phyloP scores from a whole-genome alignment of 164 flowering plant species.

The Annona squamosa region DNA sequence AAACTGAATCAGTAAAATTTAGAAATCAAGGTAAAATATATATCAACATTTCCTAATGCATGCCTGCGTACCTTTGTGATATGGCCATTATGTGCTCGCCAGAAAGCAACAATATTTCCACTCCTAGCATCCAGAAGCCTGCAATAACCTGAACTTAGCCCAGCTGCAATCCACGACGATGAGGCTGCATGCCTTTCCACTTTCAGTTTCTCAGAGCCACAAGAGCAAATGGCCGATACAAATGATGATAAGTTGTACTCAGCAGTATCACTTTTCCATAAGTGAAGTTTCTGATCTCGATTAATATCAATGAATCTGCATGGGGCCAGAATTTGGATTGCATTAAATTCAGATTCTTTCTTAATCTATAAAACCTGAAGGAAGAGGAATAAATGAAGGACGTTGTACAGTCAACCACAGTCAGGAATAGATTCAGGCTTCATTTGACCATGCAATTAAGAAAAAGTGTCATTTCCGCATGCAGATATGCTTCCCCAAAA shows the following conservation, averaged over 20 bases:
- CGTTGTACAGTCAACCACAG: not conserved
- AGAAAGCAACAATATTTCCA: conserved; percentile 63
- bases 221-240: conserved; percentile 80
- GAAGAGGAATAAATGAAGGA: not conserved
- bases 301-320: conserved; percentile 77
- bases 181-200: conserved; percentile 30
- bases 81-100: conserved; percentile 96
- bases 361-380: not conserved
- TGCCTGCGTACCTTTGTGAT: conserved; percentile 62
- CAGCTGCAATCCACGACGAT: conserved; percentile 81
- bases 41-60: not conserved
- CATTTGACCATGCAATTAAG: too few species aligned
- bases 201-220: conserved; percentile 48
- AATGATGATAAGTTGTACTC: conserved; percentile 69
- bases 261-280: conserved; percentile 70
- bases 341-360: not conserved
- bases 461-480: too few species aligned
- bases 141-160: conserved; percentile 78
- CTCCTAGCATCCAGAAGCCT: conserved; percentile 76
- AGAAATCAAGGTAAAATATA: not conserved
- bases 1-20: not conserved
- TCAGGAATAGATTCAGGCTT: not conserved
- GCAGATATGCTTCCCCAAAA: too few species aligned
- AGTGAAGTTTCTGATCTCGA: conserved; percentile 74
- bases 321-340: conserved; percentile 2